phyloP scores from a whole-genome alignment of 1,139 yeast species.

The Pichia sp. region DNA sequence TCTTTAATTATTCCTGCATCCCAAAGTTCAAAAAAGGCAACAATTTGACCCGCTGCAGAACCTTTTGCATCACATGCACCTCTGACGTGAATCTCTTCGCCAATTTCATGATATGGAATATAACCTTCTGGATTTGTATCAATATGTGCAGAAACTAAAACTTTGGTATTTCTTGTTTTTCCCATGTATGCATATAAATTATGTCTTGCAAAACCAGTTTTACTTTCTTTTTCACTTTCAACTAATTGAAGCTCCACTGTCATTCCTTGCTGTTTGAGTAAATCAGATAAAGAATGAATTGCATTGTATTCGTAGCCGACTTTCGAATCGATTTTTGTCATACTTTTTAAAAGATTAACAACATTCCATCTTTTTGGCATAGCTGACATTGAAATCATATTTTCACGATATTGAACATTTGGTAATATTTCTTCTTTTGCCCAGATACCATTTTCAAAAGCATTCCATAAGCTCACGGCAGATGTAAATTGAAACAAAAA shows the following conservation, averaged over 20 bases:
- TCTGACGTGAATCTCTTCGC: constrained; percentile 50
- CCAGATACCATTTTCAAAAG: too few relatives aligned
- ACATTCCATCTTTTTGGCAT: constrained; percentile 4
- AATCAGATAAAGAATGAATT: too few relatives aligned
- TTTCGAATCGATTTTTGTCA: constrained; percentile 1
- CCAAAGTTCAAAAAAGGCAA: constrained; percentile 43
- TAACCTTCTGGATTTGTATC: constrained; percentile 63
- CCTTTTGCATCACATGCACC: constrained; percentile 65
- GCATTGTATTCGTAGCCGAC: constrained; percentile 5
- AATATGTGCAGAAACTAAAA: constrained; percentile 54
- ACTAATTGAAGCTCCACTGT: constrained; percentile 2
- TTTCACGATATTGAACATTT: too few relatives aligned
- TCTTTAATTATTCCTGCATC: constrained; percentile 35
- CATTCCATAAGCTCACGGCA: too few relatives aligned
- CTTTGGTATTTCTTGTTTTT: constrained; percentile 38
- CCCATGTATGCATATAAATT: constrained; percentile 57
- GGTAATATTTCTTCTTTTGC: too few relatives aligned
- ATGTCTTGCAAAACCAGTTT: constrained; percentile 32
- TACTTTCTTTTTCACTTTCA: background rate
- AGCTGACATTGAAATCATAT: too few relatives aligned
- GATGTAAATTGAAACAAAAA: too few relatives aligned
- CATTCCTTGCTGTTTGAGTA: too few relatives aligned
- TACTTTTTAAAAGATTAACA: background rate
- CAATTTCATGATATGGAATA: constrained; percentile 49
- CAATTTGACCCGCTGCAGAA: constrained; percentile 55